Evolutionary conservation across 768 basidiomycete genomes (phyloP), one percentile per base, ranked within the genome.

Genomic region (Vararia minispora): DNA sequence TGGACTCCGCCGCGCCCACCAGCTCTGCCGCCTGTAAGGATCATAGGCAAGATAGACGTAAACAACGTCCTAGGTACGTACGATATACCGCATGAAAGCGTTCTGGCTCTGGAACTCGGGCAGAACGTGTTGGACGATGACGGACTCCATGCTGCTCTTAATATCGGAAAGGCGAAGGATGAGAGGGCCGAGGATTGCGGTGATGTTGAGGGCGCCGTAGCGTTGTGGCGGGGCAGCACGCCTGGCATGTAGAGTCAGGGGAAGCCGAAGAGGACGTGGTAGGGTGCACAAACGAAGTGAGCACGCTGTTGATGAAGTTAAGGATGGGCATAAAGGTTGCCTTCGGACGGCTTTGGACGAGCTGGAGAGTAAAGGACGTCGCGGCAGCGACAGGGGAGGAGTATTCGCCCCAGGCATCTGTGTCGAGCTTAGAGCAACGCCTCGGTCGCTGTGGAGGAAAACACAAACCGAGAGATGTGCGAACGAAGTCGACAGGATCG

Each of bases 161-260:
- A 89, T 80, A 24, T 84, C 77, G 7, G 86, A 84, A 53, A 89
- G 86, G 37, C 75, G 74, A 76, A 89, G 81, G 49, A 90, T 81
- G 62, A 81, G 79, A 0, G 75, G 73, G 0, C 77, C 79, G 3
- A 92, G 68, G 0, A 76, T 76, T 21, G 79, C 71, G 9, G 76
- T 76, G 71, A 91, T 86, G 50, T 84, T 85, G 26, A 94, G 65
- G 2, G 84, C 90, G 32, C 88, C 90, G 50, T 83, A 92, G 32
- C 77, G 74, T 46, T 91, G 79, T 17, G 72, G 60, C 4, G 83
- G 56, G 2, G 72, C 43, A 2, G 76, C 65, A 32, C 63, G 61
- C n/a, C 69, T 70, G 42, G 3, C 7, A 17, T 20, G 21, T 5
- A 25, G 7, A 32, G 20, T 1, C 18, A 40, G 27, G 21, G 25